Evolutionary conservation across 139 green algal genomes (phyloP).

Genomic region (Dunaliella sp.): DNA sequence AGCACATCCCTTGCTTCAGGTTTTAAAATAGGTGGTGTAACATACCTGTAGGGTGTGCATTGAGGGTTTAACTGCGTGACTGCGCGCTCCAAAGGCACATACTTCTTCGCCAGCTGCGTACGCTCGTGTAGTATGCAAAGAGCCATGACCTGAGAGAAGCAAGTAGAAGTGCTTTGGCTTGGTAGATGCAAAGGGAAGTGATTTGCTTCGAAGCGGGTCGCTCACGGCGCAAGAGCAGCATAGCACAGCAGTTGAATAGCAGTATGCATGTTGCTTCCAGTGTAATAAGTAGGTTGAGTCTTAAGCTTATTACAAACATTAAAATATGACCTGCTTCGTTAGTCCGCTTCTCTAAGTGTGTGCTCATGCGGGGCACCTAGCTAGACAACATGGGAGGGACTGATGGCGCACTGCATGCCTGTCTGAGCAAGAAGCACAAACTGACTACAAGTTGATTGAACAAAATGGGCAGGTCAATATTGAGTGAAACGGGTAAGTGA

Average conservation of each 20-base stretch:
- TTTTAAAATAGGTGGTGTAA: neutral
- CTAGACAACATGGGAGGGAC: too few species aligned
- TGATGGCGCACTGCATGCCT: too few species aligned
- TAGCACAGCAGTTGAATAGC: too few species aligned
- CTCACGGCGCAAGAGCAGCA: too few species aligned
- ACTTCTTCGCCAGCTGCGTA: neutral
- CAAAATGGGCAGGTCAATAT: too few species aligned
- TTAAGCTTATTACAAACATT: neutral
- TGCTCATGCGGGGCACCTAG: too few species aligned
- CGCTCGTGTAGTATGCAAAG: neutral
- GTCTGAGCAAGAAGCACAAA: too few species aligned
- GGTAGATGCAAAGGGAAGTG: neutral
- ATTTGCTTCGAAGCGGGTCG: neutral
- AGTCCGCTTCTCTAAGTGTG: too few species aligned
- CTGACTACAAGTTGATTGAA: neutral
- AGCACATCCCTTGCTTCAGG: neutral
- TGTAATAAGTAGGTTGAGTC: neutral
- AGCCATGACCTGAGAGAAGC: neutral
- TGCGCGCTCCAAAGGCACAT: neutral
- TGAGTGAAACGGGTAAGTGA: too few species aligned
- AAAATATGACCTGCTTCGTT: too few species aligned
- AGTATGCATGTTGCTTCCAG: too few species aligned
- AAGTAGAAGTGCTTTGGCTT: neutral
- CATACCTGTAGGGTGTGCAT: neutral
- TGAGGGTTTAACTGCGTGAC: neutral